Base-by-base conservation (phyloP, 177 flowering plant genomes). In the Vitis hybrid region DNA sequence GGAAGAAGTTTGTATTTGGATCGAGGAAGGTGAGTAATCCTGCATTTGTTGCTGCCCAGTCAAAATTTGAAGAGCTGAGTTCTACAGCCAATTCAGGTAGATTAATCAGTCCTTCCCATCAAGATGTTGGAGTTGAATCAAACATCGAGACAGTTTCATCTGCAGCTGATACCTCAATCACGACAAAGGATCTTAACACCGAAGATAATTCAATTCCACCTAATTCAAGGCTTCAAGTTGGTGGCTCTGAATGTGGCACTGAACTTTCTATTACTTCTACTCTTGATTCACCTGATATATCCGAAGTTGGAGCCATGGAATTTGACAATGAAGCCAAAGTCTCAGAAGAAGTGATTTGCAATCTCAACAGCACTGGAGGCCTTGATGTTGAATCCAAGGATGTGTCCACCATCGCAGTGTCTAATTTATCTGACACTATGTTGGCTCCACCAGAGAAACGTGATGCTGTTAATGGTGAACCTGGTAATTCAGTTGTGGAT, bases 201-300 rank as follows among this genome's bases (percentile, higher is more conserved):
- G 57, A 65, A 51, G 92, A 86, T 65, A 76, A 67, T 79, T 62
- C 72, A 12, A 67, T 66, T 15, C 56, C 82, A 30, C 68, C 65
- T 70, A 66, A 69, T 64, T 39, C 81, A 61, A 77, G 80, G 65
- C 62, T 72, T 76, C 88, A 75, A 34, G 62, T 75, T 70, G 88
- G 81, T 75, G 87, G 87, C 67, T 92, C 94, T 61, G 98, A 92
- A 64, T 89, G 89, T 76, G 92, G 93, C 39, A 89, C 93, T 72
- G 96, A 90, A 76, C 89, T 92, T 72, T 91, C 97, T 66, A 71
- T 92, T 62, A 32, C 97, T 79, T 90, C 95, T 12, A 86, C 95
- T 70, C 94, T 90, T 64, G 97, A 92, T 85, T 91, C 97, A 52
- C 97, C 95, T 8, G 92, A 89, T 71, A 79, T 71, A 77, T 78